Evolutionary conservation across 2,329 filamentous ascomycete species (phyloP).

Genomic region (Monosporascus sp.): DNA sequence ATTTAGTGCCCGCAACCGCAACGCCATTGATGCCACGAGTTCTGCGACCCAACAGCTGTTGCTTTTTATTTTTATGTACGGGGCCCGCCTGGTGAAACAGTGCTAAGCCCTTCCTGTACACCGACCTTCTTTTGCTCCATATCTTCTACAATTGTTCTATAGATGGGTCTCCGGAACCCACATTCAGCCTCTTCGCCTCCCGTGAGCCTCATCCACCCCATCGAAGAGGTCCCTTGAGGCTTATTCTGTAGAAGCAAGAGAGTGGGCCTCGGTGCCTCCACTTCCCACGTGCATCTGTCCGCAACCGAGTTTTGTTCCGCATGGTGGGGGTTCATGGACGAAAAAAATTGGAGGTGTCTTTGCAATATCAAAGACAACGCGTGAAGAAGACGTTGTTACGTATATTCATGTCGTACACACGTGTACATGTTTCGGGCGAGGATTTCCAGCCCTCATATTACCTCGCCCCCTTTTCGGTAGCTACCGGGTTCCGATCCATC

Average conservation of each 20-base stretch:
- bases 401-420: too few relatives aligned
- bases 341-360: not conserved
- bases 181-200: not conserved
- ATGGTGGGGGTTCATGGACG: not conserved
- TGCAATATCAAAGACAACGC: not conserved
- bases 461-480: not conserved
- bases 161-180: conserved; percentile 2
- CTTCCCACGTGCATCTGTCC: not conserved
- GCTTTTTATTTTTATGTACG: not conserved
- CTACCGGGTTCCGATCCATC: not conserved
- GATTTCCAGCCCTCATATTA: not conserved
- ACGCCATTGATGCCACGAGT: not conserved
- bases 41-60: not conserved
- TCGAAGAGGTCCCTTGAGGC: not conserved
- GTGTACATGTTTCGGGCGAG: not conserved
- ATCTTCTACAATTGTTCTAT: conserved; percentile 1
- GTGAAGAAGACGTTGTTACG: too few relatives aligned
- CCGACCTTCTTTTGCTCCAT: not conserved
- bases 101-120: not conserved
- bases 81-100: not conserved
- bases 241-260: not conserved
- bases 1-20: not conserved
- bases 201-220: too few relatives aligned
- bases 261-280: not conserved
- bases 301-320: not conserved